These are phyloP conservation scores for Globisporangium nunn DNA, from an alignment of 352 stramenopile genomes.

Conservation along the genomic window DNA sequence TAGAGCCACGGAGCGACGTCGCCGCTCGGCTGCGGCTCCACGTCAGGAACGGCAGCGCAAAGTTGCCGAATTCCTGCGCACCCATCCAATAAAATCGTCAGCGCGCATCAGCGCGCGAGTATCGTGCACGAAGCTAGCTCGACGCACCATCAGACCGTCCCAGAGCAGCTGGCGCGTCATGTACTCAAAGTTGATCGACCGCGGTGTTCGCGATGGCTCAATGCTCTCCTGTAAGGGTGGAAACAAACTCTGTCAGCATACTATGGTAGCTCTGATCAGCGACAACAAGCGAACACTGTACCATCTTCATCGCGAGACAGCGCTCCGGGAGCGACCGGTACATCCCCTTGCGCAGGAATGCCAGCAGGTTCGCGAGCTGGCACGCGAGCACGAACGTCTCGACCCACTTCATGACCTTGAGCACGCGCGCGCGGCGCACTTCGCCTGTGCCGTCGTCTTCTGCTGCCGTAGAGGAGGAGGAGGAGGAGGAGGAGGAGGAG, in stretches of 20 bases:
- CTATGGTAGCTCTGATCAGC: neutral
- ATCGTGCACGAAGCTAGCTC: neutral
- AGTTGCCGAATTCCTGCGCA: conserved; percentile 72
- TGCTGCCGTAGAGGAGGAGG: neutral
- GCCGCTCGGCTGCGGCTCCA: conserved; percentile 38
- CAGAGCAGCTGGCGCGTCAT: conserved; percentile 83
- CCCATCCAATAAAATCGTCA: neutral
- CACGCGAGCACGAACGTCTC: conserved; percentile 60
- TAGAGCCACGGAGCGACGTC: conserved; percentile 8
- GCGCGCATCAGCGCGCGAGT: neutral
- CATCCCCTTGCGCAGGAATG: conserved; percentile 61
- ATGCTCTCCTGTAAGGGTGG: conserved; percentile 40
- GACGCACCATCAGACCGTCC: conserved; percentile 68
- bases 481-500: neutral
- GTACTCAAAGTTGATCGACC: conserved; percentile 83
- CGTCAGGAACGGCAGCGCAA: conserved; percentile 63
- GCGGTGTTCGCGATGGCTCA: conserved; percentile 34
- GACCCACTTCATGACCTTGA: conserved; percentile 61
- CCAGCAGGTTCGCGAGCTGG: conserved; percentile 65
- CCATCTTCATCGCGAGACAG: conserved; percentile 62
- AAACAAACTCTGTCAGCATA: neutral
- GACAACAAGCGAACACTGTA: conserved; percentile 8
- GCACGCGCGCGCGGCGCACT: conserved; percentile 22
- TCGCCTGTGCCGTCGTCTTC: conserved; percentile 9
- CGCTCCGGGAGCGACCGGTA: conserved; percentile 74